Evolutionary conservation across 306 rosid genomes (phyloP), one percentile per base, ranked within the genome.

Genomic region (Lathyrus sativus): DNA sequence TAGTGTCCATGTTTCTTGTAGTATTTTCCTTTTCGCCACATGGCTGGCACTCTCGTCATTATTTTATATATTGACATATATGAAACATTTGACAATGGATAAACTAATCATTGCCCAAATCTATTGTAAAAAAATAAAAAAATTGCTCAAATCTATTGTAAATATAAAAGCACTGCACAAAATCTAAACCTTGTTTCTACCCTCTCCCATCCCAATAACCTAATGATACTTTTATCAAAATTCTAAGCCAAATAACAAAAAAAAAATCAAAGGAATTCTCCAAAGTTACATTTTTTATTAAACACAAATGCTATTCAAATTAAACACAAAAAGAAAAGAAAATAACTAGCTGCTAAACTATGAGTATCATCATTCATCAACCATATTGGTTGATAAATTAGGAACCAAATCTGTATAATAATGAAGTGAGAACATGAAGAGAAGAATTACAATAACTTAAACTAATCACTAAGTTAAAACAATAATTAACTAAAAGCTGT

Each of bases 271-370:
- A 22, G 33, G 9, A 53, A 22, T 11, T 6, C n/a, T 6, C n/a
- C 68, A 73, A 73, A 15, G 13, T 71, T 54, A 39, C 75, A 60
- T 43, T 65, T 80, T 79, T 80, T 61, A 77, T 80, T 83, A n/a
- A 28, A 18, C 50, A 78, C 75, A 68, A 57, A 33, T 64, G 42
- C 26, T 76, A 28, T 67, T 57, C 29, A 24, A 62, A 73, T 70
- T 70, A 19, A 55, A 15, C 65, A 42, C 45, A 72, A 67, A 18
- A 67, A 71, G 56, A 24, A 61, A 62, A 66, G 38, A 53, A 43
- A 76, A 44, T 33, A 15, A 72, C 79, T 53, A 60, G 19, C 44
- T 42, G 60, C 84, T 83, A 77, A 50, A 59, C 76, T 71, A 75
- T 38, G 28, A 55, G 76, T 65, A 74, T 50, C 56, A 50, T 48